Evolutionary conservation across 2,329 filamentous ascomycete genomes (phyloP).

Genomic region (Tympanopsis confertula): DNA sequence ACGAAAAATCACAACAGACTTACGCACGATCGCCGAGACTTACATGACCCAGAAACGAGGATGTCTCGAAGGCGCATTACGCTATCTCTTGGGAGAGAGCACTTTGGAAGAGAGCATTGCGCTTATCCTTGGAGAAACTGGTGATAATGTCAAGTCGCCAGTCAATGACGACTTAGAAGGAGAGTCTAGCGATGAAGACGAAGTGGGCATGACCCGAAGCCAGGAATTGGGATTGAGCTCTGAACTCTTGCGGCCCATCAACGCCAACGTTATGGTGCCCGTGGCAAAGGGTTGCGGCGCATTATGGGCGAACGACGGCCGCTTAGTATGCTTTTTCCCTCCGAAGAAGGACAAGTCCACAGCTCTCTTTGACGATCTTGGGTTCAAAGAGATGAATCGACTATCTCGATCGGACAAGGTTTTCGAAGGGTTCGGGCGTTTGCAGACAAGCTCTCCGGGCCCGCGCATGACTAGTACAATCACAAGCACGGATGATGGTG

Average conservation of each 20-base stretch:
- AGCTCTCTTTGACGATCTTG: constrained; percentile 32
- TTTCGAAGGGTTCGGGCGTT: constrained; percentile 52
- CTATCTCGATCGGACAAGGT: constrained; percentile 34
- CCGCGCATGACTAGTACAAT: constrained; percentile 21
- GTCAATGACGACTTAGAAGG: background rate
- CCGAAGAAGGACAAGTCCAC: constrained; percentile 20
- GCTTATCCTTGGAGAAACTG: constrained; percentile 12
- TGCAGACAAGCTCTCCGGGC: constrained; percentile 36
- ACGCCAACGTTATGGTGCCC: constrained; percentile 13
- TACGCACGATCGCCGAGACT: constrained; percentile 40
- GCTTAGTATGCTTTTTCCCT: constrained; percentile 44
- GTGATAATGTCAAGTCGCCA: constrained; percentile 8
- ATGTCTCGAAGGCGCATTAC: constrained; percentile 48
- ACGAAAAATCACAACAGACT: constrained; percentile 36
- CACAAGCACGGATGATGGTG: constrained; percentile 23
- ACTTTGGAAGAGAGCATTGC: constrained; percentile 42
- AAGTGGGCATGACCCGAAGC: constrained; percentile 17
- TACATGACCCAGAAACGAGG: constrained; percentile 38
- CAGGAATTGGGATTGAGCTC: constrained; percentile 32
- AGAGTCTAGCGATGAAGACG: constrained; percentile 11
- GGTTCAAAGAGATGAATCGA: constrained; percentile 32
- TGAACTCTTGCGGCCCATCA: constrained; percentile 36
- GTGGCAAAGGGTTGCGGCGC: constrained; percentile 23
- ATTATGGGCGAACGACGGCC: constrained; percentile 42
- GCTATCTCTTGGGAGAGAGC: constrained; percentile 47